phyloP scores from a whole-genome alignment of 768 basidiomycete genomes.

The Boletus tylopilopsis region DNA sequence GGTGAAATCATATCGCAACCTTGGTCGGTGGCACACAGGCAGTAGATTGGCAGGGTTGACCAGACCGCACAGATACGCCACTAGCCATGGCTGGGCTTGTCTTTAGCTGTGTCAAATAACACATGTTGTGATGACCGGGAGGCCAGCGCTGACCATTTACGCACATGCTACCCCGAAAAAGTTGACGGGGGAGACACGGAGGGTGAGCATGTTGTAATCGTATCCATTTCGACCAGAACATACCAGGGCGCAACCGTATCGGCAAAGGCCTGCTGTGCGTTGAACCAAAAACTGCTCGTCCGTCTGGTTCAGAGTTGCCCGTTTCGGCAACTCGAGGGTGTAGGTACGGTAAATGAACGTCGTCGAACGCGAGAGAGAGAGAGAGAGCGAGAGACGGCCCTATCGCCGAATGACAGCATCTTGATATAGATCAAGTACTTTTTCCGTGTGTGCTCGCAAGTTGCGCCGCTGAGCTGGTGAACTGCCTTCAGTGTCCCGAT shows the following conservation, averaged over 20 bases:
- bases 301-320: slow-evolving; percentile 11
- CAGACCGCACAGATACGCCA: background rate
- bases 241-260: background rate
- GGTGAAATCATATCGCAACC: background rate
- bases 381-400: background rate
- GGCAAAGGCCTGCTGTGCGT: too few relatives aligned
- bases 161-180: background rate
- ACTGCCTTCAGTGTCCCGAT: too few relatives aligned
- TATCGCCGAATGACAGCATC: slow-evolving; percentile 1
- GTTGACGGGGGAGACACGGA: too few relatives aligned
- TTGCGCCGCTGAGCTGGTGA: background rate
- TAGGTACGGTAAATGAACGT: slow-evolving; percentile 4
- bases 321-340: background rate
- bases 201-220: background rate
- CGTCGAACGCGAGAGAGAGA: background rate
- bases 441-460: background rate
- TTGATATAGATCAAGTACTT: too few relatives aligned
- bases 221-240: background rate
- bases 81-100: background rate
- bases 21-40: background rate
- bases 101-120: background rate
- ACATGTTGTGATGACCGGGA: background rate
- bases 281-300: background rate
- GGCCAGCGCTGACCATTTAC: background rate
- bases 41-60: background rate